Conservation (phyloP, 1,284 basidiomycete genomes). For the Apiotrichum sp. region DNA sequence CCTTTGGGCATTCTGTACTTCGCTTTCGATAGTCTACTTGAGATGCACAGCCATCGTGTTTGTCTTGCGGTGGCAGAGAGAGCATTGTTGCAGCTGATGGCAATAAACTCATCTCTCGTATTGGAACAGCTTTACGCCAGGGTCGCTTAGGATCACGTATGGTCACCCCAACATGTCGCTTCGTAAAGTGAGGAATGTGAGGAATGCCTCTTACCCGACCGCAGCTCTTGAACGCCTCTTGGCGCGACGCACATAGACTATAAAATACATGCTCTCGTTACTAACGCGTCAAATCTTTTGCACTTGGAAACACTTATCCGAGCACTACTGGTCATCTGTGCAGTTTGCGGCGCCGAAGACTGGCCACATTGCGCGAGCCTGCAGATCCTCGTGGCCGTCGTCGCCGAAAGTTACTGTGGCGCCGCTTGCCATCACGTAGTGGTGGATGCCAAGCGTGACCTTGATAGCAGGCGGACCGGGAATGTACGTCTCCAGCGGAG, state of each 20-base stretch:
- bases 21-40: slow-evolving; percentile 5
- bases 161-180: too few relatives aligned
- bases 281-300: too few relatives aligned
- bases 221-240: too few relatives aligned
- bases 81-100: too few relatives aligned
- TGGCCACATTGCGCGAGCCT: slow-evolving; percentile 51
- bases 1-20: neutral
- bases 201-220: too few relatives aligned
- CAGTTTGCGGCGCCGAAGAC: slow-evolving; percentile 6
- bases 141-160: too few relatives aligned
- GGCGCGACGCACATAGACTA: too few relatives aligned
- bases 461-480: slow-evolving; percentile 61
- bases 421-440: slow-evolving; percentile 51
- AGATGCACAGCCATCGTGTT: slow-evolving; percentile 1
- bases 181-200: too few relatives aligned
- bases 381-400: slow-evolving; percentile 52
- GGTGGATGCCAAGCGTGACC: slow-evolving; percentile 58
- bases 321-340: slow-evolving; percentile 11
- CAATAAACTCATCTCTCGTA: too few relatives aligned
- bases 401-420: slow-evolving; percentile 50
- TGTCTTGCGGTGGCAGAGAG: neutral
- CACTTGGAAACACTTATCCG: too few relatives aligned
- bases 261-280: too few relatives aligned
- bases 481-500: slow-evolving; percentile 54
- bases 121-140: too few relatives aligned